phyloP scores from a whole-genome alignment of 1,284 basidiomycete genomes.

The Ceratobasidium sp. region DNA sequence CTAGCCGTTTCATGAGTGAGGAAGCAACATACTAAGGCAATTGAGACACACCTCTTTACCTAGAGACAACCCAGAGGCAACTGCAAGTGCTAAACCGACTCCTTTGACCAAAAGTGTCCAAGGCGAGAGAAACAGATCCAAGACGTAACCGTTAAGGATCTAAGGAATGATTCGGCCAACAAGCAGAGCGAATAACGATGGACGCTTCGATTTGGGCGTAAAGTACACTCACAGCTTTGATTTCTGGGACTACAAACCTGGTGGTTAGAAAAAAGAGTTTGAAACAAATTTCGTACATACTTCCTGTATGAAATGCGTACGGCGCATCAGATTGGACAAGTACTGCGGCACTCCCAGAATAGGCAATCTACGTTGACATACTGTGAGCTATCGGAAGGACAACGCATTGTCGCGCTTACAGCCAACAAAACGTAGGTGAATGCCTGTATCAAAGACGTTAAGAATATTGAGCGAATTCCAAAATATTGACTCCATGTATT shows the following conservation, averaged over 20 bases:
- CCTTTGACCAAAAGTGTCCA: conserved; percentile 84
- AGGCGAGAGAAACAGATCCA: conserved; percentile 76
- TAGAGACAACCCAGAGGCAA: conserved; percentile 81
- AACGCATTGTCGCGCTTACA: conserved; percentile 59
- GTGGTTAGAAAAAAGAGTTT: conserved; percentile 2
- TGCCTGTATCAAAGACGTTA: conserved; percentile 72
- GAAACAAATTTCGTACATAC: conserved; percentile 61
- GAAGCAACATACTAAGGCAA: too few relatives aligned
- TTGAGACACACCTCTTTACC: conserved; percentile 73
- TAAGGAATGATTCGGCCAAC: conserved; percentile 52
- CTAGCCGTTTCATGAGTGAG: conserved; percentile 57
- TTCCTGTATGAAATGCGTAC: conserved; percentile 83
- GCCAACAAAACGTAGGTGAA: conserved; percentile 73
- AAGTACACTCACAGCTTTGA: conserved; percentile 71
- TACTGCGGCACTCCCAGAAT: conserved; percentile 74
- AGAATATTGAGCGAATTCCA: conserved; percentile 67
- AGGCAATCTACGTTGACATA: conserved; percentile 63
- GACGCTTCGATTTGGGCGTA: neutral
- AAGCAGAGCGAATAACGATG: conserved; percentile 7
- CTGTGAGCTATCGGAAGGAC: neutral
- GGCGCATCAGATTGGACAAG: conserved; percentile 76
- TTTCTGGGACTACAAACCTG: conserved; percentile 71
- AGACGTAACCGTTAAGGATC: conserved; percentile 80
- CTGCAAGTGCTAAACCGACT: conserved; percentile 79
- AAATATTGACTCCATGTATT: conserved; percentile 74